Percentiles rank a stretch among this genome's conserved stretches.
Evolutionary conservation across 441 rosid genomes (phyloP).

Genomic region (Erodium moschatum): DNA sequence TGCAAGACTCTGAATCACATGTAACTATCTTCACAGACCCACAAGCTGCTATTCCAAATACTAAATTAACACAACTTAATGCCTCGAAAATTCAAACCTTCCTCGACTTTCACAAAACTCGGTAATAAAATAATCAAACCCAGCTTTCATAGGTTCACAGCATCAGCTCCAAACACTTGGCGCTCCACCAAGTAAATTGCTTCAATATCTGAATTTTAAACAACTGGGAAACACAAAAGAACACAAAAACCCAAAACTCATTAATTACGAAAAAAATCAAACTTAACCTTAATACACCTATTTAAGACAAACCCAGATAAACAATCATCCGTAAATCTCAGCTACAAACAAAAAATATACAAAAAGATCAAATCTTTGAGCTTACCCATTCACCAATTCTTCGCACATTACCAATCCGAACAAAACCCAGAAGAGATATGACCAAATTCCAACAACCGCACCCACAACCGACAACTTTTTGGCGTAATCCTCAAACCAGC

Average conservation of each 20-base stretch:
- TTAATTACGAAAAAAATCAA: background rate
- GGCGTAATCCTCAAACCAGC: background rate
- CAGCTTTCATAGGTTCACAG: constrained; percentile 9
- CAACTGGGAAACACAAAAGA: background rate
- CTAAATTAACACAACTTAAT: constrained; percentile 12
- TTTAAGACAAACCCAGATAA: constrained; percentile 10
- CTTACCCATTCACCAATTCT: constrained; percentile 7
- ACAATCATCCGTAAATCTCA: background rate
- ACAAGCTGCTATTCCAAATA: constrained; percentile 21
- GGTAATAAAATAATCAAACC: constrained; percentile 10
- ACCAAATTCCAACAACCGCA: constrained; percentile 10
- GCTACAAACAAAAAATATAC: background rate
- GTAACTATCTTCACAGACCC: constrained; percentile 16
- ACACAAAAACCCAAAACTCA: background rate
- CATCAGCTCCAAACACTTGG: constrained; percentile 15
- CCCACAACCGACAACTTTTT: constrained; percentile 3
- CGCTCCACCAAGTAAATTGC: constrained; percentile 13
- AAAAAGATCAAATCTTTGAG: constrained; percentile 6
- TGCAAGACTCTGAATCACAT: constrained; percentile 15
- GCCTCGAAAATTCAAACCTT: constrained; percentile 25
- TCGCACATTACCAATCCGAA: constrained; percentile 16
- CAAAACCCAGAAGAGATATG: constrained; percentile 23
- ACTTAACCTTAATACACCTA: background rate
- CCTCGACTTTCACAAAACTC: constrained; percentile 20
- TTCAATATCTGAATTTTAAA: background rate